Conservation (phyloP, 2,329 filamentous ascomycete species). For the Passalora sequoiae region DNA sequence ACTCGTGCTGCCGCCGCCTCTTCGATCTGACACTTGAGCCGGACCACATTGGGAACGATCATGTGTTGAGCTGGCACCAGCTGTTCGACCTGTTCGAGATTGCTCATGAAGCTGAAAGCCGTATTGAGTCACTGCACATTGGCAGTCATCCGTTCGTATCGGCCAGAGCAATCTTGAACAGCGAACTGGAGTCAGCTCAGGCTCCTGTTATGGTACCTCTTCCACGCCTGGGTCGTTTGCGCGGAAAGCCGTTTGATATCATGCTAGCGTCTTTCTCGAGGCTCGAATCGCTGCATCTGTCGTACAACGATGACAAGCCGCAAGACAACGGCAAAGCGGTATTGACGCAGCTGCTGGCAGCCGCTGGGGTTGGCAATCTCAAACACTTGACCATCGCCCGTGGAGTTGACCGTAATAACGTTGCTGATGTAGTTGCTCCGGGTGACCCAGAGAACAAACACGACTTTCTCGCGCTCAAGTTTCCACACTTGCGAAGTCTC, state of each 20-base stretch:
- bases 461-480: neutral
- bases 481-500: neutral
- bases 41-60: neutral
- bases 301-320: neutral
- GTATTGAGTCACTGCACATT: neutral
- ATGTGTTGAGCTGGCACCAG: neutral
- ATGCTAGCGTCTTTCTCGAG: neutral
- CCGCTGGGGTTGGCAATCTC: neutral
- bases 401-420: neutral
- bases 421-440: neutral
- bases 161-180: neutral
- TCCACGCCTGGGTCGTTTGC: neutral
- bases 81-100: neutral
- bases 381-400: neutral
- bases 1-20: conserved; percentile 1
- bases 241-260: neutral
- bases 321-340: neutral
- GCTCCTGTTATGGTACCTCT: neutral
- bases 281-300: neutral
- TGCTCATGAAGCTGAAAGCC: neutral
- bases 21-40: conserved; percentile 1
- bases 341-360: neutral
- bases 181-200: neutral
- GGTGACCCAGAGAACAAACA: neutral
- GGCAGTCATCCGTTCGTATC: neutral